A percentile compares a stretch with the other conserved stretches of the same genome.
phyloP scores from a whole-genome alignment of 306 rosid genomes.

The Ochetophila trinervis region DNA sequence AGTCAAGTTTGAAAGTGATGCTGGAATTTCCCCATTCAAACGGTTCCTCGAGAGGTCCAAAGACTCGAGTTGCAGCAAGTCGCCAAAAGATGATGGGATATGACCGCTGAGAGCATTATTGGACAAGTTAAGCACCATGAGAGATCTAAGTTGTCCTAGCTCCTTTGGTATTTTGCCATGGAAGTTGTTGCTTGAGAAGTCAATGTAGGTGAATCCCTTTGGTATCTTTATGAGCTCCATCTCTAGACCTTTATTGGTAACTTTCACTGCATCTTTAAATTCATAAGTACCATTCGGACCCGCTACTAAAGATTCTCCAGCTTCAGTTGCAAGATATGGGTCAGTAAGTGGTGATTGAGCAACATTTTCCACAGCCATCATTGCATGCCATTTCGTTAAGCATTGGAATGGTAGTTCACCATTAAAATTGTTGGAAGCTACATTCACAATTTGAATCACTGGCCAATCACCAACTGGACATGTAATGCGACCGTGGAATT shows the following conservation, averaged over 20 bases:
- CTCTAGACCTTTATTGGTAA: not conserved
- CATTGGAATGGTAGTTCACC: not conserved
- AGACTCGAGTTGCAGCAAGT: conserved; percentile 1
- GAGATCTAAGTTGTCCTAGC: not conserved
- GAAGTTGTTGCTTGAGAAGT: conserved; percentile 6
- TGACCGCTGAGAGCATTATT: not conserved
- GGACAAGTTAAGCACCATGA: not conserved
- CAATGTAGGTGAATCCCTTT: not conserved
- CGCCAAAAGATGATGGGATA: conserved; percentile 5
- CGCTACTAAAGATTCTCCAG: not conserved
- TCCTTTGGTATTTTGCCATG: conserved; percentile 7
- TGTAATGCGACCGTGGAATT: conserved; percentile 27
- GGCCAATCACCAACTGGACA: conserved; percentile 32
- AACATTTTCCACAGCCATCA: not conserved
- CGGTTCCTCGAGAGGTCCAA: conserved; percentile 6
- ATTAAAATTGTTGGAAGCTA: conserved; percentile 7
- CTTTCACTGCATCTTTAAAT: not conserved
- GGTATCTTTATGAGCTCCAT: not conserved
- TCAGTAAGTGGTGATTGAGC: no score
- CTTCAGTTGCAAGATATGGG: not conserved
- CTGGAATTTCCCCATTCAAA: not conserved
- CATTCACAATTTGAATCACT: conserved; percentile 12
- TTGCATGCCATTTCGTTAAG: conserved; percentile 8
- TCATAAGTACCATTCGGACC: not conserved
- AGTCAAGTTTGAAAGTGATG: not conserved